Percentiles rank a stretch among this genome's conserved stretches.
Conservation (phyloP, 2,329 filamentous ascomycete species). For the Teratosphaeria viscida region DNA sequence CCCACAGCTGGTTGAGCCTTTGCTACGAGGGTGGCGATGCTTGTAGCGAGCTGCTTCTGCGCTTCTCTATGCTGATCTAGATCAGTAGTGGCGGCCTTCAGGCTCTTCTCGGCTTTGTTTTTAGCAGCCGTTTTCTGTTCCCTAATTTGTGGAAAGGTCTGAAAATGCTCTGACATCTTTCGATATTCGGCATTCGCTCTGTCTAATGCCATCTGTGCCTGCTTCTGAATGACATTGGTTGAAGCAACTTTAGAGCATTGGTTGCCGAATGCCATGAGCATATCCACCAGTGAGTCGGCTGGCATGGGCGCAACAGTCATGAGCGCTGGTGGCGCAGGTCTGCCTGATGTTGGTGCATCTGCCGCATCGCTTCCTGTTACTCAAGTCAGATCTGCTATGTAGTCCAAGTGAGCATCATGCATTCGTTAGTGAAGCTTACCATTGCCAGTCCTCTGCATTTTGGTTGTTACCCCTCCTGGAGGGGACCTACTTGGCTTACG, state of each 20-base stretch:
- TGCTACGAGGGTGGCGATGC: neutral
- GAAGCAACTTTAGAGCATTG: neutral
- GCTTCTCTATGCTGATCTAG: neutral
- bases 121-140: conserved; percentile 4
- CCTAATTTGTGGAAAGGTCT: conserved; percentile 2
- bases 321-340: neutral
- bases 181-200: neutral
- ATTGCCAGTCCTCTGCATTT: neutral
- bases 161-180: conserved; percentile 1
- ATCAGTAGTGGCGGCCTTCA: neutral
- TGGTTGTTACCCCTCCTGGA: neutral
- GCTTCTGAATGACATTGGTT: neutral
- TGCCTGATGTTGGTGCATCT: neutral
- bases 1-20: neutral
- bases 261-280: conserved; percentile 3
- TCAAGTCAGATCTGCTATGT: neutral
- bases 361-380: neutral
- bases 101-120: neutral
- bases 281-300: neutral
- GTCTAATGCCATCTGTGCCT: neutral
- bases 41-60: neutral
- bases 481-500: conserved; percentile 6
- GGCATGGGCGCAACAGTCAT: neutral
- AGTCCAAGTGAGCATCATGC: neutral
- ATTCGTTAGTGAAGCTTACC: neutral